phyloP scores from a whole-genome alignment of 176 grass and related monocot species.

The Triticum timopheevii region DNA sequence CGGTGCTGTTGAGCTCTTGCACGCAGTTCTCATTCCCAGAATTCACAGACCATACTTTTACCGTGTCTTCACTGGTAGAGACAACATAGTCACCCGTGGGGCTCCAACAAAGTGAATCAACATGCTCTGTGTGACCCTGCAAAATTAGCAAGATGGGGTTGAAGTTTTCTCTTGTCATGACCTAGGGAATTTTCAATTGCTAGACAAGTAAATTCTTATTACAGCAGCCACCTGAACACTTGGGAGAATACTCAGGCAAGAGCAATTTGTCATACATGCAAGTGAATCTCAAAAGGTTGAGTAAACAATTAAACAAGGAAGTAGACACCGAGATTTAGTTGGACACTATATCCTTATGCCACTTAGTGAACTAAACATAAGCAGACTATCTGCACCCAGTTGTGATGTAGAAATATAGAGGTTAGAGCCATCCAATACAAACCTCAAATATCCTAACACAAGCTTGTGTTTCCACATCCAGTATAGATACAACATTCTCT shows the following conservation, averaged over 20 bases:
- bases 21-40: constrained; percentile 46
- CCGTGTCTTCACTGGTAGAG: constrained; percentile 77
- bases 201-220: neutral
- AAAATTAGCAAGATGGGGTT: constrained; percentile 26
- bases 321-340: neutral
- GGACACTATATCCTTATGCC: neutral
- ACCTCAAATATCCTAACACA: constrained; percentile 52
- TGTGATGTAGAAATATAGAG: neutral
- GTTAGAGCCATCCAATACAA: constrained; percentile 4
- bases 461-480: constrained; percentile 90
- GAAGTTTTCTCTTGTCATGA: neutral
- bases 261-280: neutral
- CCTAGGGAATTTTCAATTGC: neutral
- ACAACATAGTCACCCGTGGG: constrained; percentile 65
- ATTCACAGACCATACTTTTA: constrained; percentile 79
- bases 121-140: constrained; percentile 65
- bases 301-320: neutral
- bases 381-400: neutral
- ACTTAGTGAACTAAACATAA: neutral
- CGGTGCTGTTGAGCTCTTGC: constrained; percentile 61
- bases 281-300: neutral
- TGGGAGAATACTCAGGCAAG: neutral
- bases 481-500: constrained; percentile 66
- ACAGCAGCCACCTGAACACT: neutral
- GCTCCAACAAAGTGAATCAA: constrained; percentile 82